These are phyloP conservation scores for Ceratobasidium sp. DNA, from an alignment of 1,284 basidiomycete genomes.

Conservation along the genomic window DNA sequence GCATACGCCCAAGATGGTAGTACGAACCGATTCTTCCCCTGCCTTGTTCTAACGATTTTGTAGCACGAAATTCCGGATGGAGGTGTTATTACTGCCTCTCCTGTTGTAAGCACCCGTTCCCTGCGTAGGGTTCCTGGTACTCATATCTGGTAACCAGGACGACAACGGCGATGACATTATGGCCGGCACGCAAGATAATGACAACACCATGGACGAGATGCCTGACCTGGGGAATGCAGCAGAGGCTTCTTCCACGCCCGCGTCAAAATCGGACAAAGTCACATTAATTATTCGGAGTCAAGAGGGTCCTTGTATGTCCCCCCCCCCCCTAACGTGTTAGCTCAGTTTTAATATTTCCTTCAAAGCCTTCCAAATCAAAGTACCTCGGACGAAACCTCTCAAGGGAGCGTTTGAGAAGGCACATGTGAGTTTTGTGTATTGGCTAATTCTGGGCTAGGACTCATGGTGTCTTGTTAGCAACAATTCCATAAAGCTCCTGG, in stretches of 20 bases:
- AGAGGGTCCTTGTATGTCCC: slow-evolving; percentile 33
- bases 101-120: neutral
- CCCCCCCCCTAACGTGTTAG: neutral
- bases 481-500: slow-evolving; percentile 35
- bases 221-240: neutral
- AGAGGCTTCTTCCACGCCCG: neutral
- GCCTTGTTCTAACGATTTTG: neutral
- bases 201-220: slow-evolving; percentile 10
- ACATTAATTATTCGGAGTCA: slow-evolving; percentile 23
- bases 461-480: neutral
- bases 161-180: slow-evolving; percentile 11
- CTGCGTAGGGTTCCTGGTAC: neutral
- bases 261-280: slow-evolving; percentile 29
- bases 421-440: neutral
- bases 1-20: slow-evolving; percentile 36
- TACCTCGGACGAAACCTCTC: slow-evolving; percentile 19
- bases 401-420: slow-evolving; percentile 16
- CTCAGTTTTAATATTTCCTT: neutral
- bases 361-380: slow-evolving; percentile 31
- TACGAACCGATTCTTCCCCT: neutral
- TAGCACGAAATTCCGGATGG: slow-evolving; percentile 36
- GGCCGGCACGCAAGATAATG: neutral
- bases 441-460: neutral
- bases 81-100: slow-evolving; percentile 31
- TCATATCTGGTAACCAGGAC: neutral